Evolutionary conservation across 2,329 filamentous ascomycete species (phyloP).

Genomic region (Colletotrichum sp.): DNA sequence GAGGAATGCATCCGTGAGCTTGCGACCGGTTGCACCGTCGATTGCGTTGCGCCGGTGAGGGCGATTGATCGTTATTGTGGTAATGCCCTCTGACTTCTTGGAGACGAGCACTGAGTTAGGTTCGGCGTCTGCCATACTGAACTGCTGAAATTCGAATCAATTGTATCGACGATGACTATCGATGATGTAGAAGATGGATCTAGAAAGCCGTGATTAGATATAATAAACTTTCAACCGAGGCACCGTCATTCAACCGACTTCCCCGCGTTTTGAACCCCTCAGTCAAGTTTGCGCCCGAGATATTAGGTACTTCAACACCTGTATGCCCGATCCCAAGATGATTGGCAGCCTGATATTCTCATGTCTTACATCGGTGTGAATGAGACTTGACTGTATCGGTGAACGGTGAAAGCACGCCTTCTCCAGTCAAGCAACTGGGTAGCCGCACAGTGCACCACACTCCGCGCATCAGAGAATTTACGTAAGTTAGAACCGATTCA

Average conservation of each 20-base stretch:
- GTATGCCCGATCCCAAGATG: accelerated
- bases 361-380: background rate
- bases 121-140: background rate
- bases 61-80: slow-evolving; percentile 61
- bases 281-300: background rate
- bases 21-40: slow-evolving; percentile 49
- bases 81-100: slow-evolving; percentile 45
- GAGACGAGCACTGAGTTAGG: slow-evolving; percentile 13
- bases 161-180: background rate
- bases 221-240: background rate
- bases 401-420: background rate
- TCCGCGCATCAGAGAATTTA: background rate
- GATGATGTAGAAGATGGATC: background rate
- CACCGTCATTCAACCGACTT: background rate
- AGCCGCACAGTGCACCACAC: background rate
- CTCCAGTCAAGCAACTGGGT: background rate
- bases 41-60: slow-evolving; percentile 56
- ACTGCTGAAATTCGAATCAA: background rate
- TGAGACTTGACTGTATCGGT: background rate
- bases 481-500: background rate
- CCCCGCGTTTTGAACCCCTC: background rate
- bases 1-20: slow-evolving; percentile 51
- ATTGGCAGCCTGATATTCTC: background rate
- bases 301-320: background rate
- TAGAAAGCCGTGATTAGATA: background rate